phyloP scores from a whole-genome alignment of 2,329 filamentous ascomycete genomes.

The Xylariaceae sp. region DNA sequence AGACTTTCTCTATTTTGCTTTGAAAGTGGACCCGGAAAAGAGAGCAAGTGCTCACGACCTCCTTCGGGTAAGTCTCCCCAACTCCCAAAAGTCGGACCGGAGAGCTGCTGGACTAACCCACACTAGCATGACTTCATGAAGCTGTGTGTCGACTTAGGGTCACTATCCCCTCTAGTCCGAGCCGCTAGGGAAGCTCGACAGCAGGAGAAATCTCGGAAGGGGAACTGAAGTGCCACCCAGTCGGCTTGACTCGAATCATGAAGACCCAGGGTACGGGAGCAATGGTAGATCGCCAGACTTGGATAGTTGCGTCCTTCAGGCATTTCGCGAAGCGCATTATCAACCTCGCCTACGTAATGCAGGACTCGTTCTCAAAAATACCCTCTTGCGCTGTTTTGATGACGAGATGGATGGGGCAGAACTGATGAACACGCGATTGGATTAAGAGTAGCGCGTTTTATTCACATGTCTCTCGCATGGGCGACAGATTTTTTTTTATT shows the following conservation, averaged over 20 bases:
- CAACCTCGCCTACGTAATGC: conserved; percentile 18
- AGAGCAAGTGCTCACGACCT: conserved; percentile 93
- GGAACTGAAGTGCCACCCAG: conserved; percentile 42
- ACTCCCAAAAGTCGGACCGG: conserved; percentile 13
- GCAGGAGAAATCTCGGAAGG: conserved; percentile 81
- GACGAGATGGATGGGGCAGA: conserved; percentile 22
- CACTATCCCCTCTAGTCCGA: conserved; percentile 84
- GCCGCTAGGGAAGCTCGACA: conserved; percentile 85
- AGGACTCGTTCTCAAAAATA: conserved; percentile 21
- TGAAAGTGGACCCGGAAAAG: conserved; percentile 98
- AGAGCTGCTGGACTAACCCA: conserved; percentile 30
- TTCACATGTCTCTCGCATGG: conserved; percentile 19
- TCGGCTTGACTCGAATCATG: conserved; percentile 14
- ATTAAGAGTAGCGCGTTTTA: conserved; percentile 27
- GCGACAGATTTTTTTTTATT: conserved; percentile 27
- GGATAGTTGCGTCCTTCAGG: conserved; percentile 29
- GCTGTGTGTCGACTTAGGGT: conserved; percentile 73
- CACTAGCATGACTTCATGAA: conserved; percentile 81
- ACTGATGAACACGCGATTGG: conserved; percentile 20
- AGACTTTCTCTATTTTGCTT: conserved; percentile 89
- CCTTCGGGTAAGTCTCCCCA: conserved; percentile 72
- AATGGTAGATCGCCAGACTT: conserved; percentile 21
- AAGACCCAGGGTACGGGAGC: conserved; percentile 1
- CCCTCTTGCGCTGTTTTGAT: conserved; percentile 14
- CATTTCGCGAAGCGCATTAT: conserved; percentile 18